Evolutionary conservation across 2,329 filamentous ascomycete genomes (phyloP), one percentile per base, ranked within the genome.

Genomic region (Beauveria pseudobassiana): DNA sequence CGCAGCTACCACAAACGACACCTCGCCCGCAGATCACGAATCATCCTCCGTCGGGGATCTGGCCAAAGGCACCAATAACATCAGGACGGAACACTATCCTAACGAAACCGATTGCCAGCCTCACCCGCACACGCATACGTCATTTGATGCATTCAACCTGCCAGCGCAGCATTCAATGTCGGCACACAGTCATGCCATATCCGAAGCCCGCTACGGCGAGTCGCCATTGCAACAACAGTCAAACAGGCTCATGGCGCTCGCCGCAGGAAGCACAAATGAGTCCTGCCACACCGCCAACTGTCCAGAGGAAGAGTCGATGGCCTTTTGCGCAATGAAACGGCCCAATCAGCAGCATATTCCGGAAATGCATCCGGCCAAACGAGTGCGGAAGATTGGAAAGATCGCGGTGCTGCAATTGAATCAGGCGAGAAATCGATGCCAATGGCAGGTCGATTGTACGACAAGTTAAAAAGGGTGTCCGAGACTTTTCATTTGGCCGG

Each of bases 401-500:
- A 99, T 48, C 87, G 88, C 64, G 95, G 95, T 49, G 93, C 95
- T n/a, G 92, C 93, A 1, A 86, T 96, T 30, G 87, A 20, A 82
- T 93, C 58, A 85, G 89, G 62, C 87, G 91, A 71, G 93, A 97
- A 71, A 82, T 92, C 28, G 95, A 98, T 74, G 85, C 89, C 34
- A 90, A 87, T 66, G 95, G 95, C 22, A 89, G 91, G 67, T 86
- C 90, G 3, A 82, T 96, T 9, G 82, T 91, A 64, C 87, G 91
- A 64, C 87, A 90, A 63, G 88, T 98, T 59, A 98, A 98, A 75
- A 99, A 99, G 73, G 95, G 95, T 2, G 95, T 99, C 50, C 90
- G 95, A 67, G 95, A 99, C 77, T 99, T 99, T 75, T 88, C 88
- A 43, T 99, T 99, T 76, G 93, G 93, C 26, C 85, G 90, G 60